phyloP scores from a whole-genome alignment of 2,329 filamentous ascomycete species.

The Hymenoscyphus fructigenus region DNA sequence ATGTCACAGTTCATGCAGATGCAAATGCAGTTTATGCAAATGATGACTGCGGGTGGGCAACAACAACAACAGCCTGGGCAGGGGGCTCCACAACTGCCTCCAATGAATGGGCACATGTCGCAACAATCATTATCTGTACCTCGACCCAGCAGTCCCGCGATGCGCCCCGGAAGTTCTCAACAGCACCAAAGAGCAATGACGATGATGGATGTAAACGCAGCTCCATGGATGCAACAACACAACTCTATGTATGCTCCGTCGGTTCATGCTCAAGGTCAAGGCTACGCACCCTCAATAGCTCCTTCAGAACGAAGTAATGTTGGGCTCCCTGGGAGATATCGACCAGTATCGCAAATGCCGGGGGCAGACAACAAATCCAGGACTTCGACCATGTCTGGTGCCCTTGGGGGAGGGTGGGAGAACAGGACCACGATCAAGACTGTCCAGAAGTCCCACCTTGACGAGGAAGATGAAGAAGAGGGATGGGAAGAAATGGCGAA shows the following conservation, averaged over 20 bases:
- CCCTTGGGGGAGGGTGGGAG: conserved; percentile 31
- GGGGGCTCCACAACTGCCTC: conserved; percentile 20
- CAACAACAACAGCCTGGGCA: neutral
- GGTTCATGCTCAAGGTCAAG: conserved; percentile 47
- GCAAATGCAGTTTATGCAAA: conserved; percentile 93
- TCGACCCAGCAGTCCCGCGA: conserved; percentile 25
- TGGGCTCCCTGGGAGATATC: conserved; percentile 84
- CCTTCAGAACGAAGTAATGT: conserved; percentile 95
- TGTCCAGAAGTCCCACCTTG: conserved; percentile 44
- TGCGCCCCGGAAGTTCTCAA: conserved; percentile 27
- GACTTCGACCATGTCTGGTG: conserved; percentile 35
- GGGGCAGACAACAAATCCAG: conserved; percentile 36
- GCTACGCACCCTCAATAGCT: conserved; percentile 87
- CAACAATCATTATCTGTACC: conserved; percentile 26
- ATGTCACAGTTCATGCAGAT: conserved; percentile 89
- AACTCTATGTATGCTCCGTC: conserved; percentile 50
- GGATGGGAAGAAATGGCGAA: conserved; percentile 71
- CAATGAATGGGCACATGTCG: conserved; percentile 26
- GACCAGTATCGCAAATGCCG: conserved; percentile 74
- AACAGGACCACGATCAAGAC: conserved; percentile 38
- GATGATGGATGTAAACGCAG: conserved; percentile 71
- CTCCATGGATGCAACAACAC: conserved; percentile 54
- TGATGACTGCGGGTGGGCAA: conserved; percentile 54
- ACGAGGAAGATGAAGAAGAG: conserved; percentile 64
- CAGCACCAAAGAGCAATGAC: conserved; percentile 66